Percentiles rank a stretch among this genome's conserved stretches.
phyloP scores from a whole-genome alignment of 2,329 filamentous ascomycete genomes.

The Exophiala calicioides region DNA sequence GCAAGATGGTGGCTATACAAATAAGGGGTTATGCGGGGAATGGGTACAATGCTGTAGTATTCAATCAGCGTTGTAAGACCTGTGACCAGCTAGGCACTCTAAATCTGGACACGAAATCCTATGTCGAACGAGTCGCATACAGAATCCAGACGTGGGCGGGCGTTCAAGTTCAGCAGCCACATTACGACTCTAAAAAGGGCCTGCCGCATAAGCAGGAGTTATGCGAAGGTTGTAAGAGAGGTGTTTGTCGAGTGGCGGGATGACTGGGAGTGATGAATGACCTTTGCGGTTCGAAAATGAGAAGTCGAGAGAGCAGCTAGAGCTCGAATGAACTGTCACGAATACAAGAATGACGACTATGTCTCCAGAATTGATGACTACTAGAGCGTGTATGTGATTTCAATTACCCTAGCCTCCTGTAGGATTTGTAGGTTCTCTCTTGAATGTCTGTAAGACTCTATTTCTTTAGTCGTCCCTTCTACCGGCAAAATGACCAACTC shows the following conservation, averaged over 20 bases:
- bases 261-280: constrained; percentile 20
- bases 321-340: too few species aligned
- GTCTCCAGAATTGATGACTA: too few species aligned
- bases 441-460: too few species aligned
- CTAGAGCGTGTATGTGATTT: too few species aligned
- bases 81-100: constrained; percentile 41
- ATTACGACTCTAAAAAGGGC: constrained; percentile 10
- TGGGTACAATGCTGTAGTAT: constrained; percentile 49
- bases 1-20: constrained; percentile 45
- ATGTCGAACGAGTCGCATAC: constrained; percentile 47
- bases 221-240: constrained; percentile 28
- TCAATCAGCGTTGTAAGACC: constrained; percentile 44
- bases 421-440: too few species aligned
- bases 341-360: too few species aligned
- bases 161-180: constrained; percentile 9
- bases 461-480: too few species aligned
- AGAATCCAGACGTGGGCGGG: constrained; percentile 44
- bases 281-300: too few species aligned
- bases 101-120: constrained; percentile 38
- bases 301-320: too few species aligned
- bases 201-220: constrained; percentile 16
- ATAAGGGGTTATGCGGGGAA: constrained; percentile 43
- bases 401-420: too few species aligned
- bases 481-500: too few species aligned
- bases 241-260: constrained; percentile 17